Percentiles rank a stretch among this genome's conserved stretches.
Conservation (phyloP, 768 basidiomycete genomes). For the Trametes meyenii region DNA sequence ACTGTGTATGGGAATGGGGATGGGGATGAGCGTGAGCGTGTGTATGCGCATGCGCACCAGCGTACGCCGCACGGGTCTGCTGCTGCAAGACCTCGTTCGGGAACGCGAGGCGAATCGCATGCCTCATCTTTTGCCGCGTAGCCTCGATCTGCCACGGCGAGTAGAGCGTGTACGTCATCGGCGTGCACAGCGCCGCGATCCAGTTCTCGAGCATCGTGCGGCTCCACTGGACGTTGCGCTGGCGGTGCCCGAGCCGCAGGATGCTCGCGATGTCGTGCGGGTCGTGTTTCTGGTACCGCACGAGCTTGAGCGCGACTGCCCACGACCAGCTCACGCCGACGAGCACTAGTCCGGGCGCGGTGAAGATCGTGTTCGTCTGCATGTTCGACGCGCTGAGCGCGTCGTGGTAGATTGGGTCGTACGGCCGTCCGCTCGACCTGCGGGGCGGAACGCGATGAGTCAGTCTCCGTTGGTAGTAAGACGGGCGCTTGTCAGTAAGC, state of each 20-base stretch:
- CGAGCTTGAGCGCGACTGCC: constrained; percentile 73
- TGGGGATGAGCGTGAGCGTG: not conserved
- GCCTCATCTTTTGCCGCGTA: constrained; percentile 53
- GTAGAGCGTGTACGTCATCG: constrained; percentile 63
- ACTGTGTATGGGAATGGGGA: not conserved
- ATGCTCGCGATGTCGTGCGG: constrained; percentile 68
- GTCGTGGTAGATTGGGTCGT: constrained; percentile 65
- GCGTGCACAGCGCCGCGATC: constrained; percentile 59
- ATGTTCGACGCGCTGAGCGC: constrained; percentile 55
- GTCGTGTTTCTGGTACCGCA: constrained; percentile 65
- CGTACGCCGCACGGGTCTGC: not conserved
- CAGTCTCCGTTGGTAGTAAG: not conserved
- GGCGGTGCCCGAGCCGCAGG: constrained; percentile 58
- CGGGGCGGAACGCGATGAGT: not conserved
- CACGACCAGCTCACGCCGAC: constrained; percentile 72
- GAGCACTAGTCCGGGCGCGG: constrained; percentile 53
- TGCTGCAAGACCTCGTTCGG: not conserved
- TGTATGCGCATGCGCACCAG: not conserved
- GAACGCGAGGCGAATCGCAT: constrained; percentile 46
- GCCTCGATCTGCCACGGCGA: constrained; percentile 46
- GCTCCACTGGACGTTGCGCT: constrained; percentile 60
- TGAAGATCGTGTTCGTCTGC: constrained; percentile 57
- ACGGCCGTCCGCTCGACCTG: constrained; percentile 32
- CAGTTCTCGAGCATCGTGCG: constrained; percentile 55
- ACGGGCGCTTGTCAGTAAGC: not conserved